Conservation (phyloP, 768 basidiomycete genomes). For the Rhodocollybia butyracea region DNA sequence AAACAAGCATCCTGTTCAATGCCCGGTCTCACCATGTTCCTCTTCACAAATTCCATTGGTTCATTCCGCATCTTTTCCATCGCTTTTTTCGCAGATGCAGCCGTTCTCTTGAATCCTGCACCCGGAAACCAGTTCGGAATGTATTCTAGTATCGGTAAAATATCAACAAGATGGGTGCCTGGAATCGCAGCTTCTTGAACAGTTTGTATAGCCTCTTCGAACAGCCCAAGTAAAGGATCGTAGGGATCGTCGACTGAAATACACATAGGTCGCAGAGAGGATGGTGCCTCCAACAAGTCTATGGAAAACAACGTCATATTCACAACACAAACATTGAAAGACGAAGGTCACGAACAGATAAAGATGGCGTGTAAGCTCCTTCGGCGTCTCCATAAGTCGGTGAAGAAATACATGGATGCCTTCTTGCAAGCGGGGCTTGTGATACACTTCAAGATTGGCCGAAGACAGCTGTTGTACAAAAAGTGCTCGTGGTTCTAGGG, state of each 20-base stretch:
- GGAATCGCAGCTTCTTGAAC: constrained; percentile 14
- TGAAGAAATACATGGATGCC: too few species aligned
- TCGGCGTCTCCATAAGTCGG: too few species aligned
- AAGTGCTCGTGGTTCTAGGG: too few species aligned
- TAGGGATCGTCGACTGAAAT: constrained; percentile 16
- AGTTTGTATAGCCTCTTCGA: constrained; percentile 15
- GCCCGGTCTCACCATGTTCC: background rate
- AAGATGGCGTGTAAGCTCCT: too few species aligned
- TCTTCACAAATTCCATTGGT: background rate
- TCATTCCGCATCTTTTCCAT: background rate
- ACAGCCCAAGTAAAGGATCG: constrained; percentile 21
- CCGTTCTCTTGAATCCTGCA: too few species aligned
- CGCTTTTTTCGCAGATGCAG: constrained; percentile 11
- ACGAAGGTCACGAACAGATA: too few species aligned
- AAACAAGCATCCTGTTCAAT: background rate
- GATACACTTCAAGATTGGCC: too few species aligned
- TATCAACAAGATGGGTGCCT: constrained; percentile 18
- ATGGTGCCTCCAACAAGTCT: constrained; percentile 12
- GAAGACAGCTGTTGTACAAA: too few species aligned
- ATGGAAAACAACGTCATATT: too few species aligned
- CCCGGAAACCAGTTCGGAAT: constrained; percentile 46
- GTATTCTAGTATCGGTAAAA: constrained; percentile 26
- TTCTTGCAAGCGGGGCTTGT: too few species aligned
- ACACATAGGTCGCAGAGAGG: constrained; percentile 21
- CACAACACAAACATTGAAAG: too few species aligned